Conservation (phyloP, 192 early-diverging fungal species). For the Gamsiella multidivaricata region DNA sequence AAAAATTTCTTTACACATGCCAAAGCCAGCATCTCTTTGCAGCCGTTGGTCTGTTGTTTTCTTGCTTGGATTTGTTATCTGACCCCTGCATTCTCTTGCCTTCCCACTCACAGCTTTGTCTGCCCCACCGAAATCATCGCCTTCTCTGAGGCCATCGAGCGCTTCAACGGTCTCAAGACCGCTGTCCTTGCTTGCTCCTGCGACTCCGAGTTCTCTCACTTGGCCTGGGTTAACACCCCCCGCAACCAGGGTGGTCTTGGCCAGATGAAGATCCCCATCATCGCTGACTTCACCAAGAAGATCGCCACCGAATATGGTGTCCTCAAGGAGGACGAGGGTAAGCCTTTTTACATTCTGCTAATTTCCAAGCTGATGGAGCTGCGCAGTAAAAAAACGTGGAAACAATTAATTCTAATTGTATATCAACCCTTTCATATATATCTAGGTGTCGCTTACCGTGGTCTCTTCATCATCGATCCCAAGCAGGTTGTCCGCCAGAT, state of each 20-base stretch:
- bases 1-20: too few species aligned
- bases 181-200: conserved; percentile 79
- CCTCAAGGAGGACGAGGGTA: conserved; percentile 80
- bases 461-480: conserved; percentile 93
- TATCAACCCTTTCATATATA: background rate
- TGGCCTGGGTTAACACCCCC: conserved; percentile 88
- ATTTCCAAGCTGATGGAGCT: background rate
- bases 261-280: conserved; percentile 89
- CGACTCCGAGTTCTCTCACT: conserved; percentile 86
- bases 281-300: conserved; percentile 90
- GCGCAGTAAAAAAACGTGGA: conserved; percentile 1
- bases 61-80: background rate
- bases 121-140: conserved; percentile 97
- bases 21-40: too few species aligned
- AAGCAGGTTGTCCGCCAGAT: conserved; percentile 87
- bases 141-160: conserved; percentile 84
- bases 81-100: background rate
- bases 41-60: background rate
- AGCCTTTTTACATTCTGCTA: conserved; percentile 42
- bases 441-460: conserved; percentile 80
- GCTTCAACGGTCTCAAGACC: conserved; percentile 84
- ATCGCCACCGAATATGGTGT: conserved; percentile 91
- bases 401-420: background rate
- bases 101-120: conserved; percentile 62
- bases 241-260: conserved; percentile 93